phyloP scores from a whole-genome alignment of 1,284 basidiomycete species.

The Coniferiporia sulphurascens region DNA sequence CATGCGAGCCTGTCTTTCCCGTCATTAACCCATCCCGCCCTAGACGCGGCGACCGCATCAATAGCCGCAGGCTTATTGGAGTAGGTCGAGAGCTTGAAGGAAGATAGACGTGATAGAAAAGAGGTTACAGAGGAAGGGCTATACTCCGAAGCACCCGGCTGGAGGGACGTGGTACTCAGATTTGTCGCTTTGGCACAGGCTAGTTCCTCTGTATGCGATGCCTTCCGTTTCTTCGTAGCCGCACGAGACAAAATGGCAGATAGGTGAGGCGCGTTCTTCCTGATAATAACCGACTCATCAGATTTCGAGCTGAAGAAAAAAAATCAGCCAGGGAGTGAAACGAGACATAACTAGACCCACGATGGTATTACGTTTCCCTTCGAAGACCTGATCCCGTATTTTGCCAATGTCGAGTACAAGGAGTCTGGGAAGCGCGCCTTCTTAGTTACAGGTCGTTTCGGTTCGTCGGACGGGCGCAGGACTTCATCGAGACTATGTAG shows the following conservation, averaged over 20 bases:
- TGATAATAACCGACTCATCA: slow-evolving; percentile 30
- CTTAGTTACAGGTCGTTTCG: slow-evolving; percentile 30
- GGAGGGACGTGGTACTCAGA: slow-evolving; percentile 26
- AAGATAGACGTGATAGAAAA: slow-evolving; percentile 65
- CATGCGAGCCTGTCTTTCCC: slow-evolving; percentile 72
- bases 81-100: slow-evolving; percentile 74
- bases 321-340: neutral
- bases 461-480: slow-evolving; percentile 34
- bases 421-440: slow-evolving; percentile 30
- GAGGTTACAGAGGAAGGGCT: slow-evolving; percentile 69
- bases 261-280: slow-evolving; percentile 60
- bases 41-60: slow-evolving; percentile 71
- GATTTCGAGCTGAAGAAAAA: slow-evolving; percentile 20
- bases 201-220: slow-evolving; percentile 36
- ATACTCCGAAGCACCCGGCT: slow-evolving; percentile 51
- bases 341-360: slow-evolving; percentile 4
- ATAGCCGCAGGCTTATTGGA: slow-evolving; percentile 67
- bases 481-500: slow-evolving; percentile 50
- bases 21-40: slow-evolving; percentile 74
- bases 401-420: slow-evolving; percentile 68
- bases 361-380: neutral
- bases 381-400: slow-evolving; percentile 59
- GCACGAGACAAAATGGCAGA: slow-evolving; percentile 61
- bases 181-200: slow-evolving; percentile 21
- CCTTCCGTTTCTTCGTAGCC: slow-evolving; percentile 51